phyloP scores from a whole-genome alignment of 148 eudicot genomes.

The Nyssa sinensis region DNA sequence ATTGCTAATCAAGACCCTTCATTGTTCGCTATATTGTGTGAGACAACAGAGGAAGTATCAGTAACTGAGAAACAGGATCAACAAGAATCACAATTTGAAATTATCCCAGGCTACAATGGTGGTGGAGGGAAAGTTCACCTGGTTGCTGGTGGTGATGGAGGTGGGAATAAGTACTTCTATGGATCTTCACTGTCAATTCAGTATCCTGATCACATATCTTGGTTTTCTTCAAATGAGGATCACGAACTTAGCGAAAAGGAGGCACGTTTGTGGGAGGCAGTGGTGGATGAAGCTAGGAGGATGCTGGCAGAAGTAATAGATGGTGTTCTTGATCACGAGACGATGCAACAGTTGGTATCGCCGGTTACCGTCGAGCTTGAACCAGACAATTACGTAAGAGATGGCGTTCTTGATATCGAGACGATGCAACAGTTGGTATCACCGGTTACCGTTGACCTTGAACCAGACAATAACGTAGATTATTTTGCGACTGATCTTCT shows the following conservation, averaged over 20 bases:
- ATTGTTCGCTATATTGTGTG: not conserved
- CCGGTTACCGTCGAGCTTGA: slow-evolving; percentile 46
- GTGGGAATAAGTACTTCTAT: not conserved
- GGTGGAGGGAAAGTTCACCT: not conserved
- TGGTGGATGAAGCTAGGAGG: slow-evolving; percentile 58
- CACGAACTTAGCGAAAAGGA: slow-evolving; percentile 15
- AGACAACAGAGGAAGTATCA: not conserved
- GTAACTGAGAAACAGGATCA: not conserved
- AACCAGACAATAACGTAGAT: slow-evolving; percentile 56
- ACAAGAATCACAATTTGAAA: not conserved
- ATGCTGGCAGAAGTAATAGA: slow-evolving; percentile 18
- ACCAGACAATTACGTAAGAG: slow-evolving; percentile 41
- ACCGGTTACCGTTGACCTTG: slow-evolving; percentile 42
- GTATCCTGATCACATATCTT: not conserved
- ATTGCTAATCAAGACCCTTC: not conserved
- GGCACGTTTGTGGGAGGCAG: slow-evolving; percentile 43
- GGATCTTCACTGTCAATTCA: not conserved
- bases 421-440: slow-evolving; percentile 30
- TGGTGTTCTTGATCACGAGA: slow-evolving; percentile 29
- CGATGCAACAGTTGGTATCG: slow-evolving; percentile 29
- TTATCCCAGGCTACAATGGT: not conserved
- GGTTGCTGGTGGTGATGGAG: slow-evolving; percentile 2
- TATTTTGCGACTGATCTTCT: slow-evolving; percentile 52
- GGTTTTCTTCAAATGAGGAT: not conserved
- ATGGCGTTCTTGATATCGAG: slow-evolving; percentile 29